Conservation (phyloP, 2,329 filamentous ascomycete genomes). For the Apiospora sp. region DNA sequence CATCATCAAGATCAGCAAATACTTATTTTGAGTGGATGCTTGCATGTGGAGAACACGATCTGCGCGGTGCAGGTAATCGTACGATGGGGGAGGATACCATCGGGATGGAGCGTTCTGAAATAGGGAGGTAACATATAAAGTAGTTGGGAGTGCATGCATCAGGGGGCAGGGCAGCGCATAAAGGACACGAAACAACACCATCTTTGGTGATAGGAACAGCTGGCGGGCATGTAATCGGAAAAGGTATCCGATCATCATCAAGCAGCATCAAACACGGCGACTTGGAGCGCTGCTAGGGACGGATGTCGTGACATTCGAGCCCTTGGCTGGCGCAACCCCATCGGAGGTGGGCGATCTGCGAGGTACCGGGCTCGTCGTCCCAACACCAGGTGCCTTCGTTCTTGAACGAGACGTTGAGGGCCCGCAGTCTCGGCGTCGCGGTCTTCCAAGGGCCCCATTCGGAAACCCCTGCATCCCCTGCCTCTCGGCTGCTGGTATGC, state of each 20-base stretch:
- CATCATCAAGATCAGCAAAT: not conserved
- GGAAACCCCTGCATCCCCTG: not conserved
- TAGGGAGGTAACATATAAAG: not conserved
- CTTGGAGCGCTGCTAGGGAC: not conserved
- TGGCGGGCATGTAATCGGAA: not conserved
- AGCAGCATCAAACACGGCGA: not conserved
- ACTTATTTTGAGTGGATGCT: not conserved
- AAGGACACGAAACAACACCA: not conserved
- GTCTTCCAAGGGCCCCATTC: not conserved
- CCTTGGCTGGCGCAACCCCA: slow-evolving; percentile 2
- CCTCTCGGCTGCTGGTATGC: not conserved
- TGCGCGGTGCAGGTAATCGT: slow-evolving; percentile 5
- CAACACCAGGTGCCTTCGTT: not conserved
- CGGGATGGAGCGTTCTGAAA: not conserved
- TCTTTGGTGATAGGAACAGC: not conserved
- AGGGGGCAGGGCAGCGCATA: not conserved
- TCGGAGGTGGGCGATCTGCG: not conserved
- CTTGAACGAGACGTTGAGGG: not conserved
- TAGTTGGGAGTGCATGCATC: not conserved
- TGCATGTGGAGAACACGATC: not conserved
- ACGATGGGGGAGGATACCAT: not conserved
- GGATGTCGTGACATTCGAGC: not conserved
- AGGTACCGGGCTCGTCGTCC: not conserved
- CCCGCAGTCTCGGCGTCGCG: not conserved
- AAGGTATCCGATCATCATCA: not conserved